These are phyloP conservation scores for Penicillium malachiteum DNA, from an alignment of 495 filamentous ascomycete genomes.

Conservation along the genomic window DNA sequence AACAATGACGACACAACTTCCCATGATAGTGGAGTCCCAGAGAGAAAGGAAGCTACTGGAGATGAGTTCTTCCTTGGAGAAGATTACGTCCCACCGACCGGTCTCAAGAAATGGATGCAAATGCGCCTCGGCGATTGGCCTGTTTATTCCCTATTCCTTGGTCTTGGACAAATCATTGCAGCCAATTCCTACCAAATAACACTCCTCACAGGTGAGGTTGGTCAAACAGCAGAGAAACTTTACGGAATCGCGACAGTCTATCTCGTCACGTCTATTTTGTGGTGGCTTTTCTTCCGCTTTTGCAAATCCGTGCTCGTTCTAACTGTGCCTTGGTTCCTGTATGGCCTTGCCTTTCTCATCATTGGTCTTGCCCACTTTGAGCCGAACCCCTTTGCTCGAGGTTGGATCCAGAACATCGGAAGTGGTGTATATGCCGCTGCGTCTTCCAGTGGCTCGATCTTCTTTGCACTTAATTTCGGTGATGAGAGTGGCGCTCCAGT, in stretches of 20 bases:
- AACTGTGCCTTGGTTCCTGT: slow-evolving; percentile 61
- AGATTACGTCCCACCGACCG: slow-evolving; percentile 65
- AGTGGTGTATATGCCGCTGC: slow-evolving; percentile 48
- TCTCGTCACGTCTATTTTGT: slow-evolving; percentile 57
- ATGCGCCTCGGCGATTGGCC: slow-evolving; percentile 63
- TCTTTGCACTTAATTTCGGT: slow-evolving; percentile 53
- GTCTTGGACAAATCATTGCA: slow-evolving; percentile 68
- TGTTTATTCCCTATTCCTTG: slow-evolving; percentile 65
- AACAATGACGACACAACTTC: slow-evolving; percentile 39
- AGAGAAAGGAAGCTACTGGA: slow-evolving; percentile 19
- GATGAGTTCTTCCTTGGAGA: slow-evolving; percentile 63
- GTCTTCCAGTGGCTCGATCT: slow-evolving; percentile 50
- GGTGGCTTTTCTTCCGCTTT: slow-evolving; percentile 65
- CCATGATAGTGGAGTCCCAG: slow-evolving; percentile 34
- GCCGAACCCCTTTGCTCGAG: slow-evolving; percentile 38
- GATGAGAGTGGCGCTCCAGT: slow-evolving; percentile 50
- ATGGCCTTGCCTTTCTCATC: slow-evolving; percentile 64
- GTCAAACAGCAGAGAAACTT: slow-evolving; percentile 59
- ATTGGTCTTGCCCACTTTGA: slow-evolving; percentile 64
- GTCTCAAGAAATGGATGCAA: slow-evolving; percentile 55
- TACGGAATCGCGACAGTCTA: slow-evolving; percentile 68
- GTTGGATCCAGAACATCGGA: slow-evolving; percentile 51
- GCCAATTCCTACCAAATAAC: slow-evolving; percentile 74
- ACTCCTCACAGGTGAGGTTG: slow-evolving; percentile 63
- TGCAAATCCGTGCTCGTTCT: slow-evolving; percentile 62